Conservation (phyloP, 78 protist genomes). For the Isochrysis galbana region DNA sequence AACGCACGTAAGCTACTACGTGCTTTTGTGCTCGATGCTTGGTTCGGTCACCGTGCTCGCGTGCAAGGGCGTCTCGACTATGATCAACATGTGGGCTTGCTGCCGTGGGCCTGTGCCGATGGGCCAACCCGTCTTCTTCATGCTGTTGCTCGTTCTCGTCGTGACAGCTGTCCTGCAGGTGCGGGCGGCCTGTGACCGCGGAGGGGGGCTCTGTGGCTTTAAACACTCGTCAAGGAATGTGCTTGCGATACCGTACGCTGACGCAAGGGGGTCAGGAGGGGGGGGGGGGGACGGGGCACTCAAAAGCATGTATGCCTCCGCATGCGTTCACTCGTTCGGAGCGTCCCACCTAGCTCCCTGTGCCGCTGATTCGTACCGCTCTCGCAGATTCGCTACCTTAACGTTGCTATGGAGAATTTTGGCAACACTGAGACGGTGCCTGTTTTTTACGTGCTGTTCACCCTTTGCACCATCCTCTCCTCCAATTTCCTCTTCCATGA, state of each 20-base stretch:
- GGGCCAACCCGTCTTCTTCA: neutral
- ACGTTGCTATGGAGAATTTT: slow-evolving; percentile 19
- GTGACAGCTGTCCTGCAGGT: neutral
- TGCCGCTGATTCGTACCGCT: too few relatives aligned
- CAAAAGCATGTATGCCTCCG: too few relatives aligned
- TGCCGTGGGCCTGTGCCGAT: neutral
- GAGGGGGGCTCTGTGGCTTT: too few relatives aligned
- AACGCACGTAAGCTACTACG: neutral
- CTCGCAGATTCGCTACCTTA: neutral
- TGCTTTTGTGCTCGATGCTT: neutral
- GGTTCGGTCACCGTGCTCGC: slow-evolving; percentile 20
- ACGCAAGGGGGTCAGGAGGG: too few relatives aligned
- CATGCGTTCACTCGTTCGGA: too few relatives aligned
- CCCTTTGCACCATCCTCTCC: neutral
- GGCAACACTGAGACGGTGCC: slow-evolving; percentile 18
- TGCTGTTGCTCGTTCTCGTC: neutral
- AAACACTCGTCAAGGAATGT: too few relatives aligned
- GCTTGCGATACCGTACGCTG: too few relatives aligned
- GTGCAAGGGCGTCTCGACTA: neutral
- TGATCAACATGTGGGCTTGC: neutral
- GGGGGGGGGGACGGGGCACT: too few relatives aligned
- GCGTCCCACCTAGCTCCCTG: too few relatives aligned
- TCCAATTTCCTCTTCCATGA: neutral
- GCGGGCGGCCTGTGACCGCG: neutral
- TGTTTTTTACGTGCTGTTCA: neutral